A percentile compares a stretch with the other conserved stretches of the same genome.
phyloP scores from a whole-genome alignment of 257 asterid genomes.

The Perilla frutescens region DNA sequence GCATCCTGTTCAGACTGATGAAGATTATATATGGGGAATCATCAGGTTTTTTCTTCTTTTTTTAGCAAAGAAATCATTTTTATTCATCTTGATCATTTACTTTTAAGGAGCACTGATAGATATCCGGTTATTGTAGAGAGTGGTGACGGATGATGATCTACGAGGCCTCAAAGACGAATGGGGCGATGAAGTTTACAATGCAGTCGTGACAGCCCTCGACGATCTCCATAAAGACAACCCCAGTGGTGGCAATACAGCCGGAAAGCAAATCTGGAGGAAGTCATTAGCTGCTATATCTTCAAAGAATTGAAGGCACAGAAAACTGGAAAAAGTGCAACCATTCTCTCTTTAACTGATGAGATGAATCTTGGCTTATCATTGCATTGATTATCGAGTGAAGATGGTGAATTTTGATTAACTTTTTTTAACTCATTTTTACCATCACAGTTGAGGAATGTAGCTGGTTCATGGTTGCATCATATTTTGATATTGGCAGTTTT shows the following conservation, averaged over 20 bases:
- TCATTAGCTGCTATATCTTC: conserved; percentile 34
- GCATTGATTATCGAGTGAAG: too few species aligned
- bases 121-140: conserved; percentile 18
- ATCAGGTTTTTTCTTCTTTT: conserved; percentile 37
- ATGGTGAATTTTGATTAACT: too few species aligned
- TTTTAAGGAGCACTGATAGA: too few species aligned
- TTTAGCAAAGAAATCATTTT: neutral
- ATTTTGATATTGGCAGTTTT: too few species aligned
- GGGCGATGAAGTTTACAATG: conserved; percentile 45
- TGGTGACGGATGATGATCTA: conserved; percentile 41
- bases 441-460: too few species aligned
- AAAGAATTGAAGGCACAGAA: conserved; percentile 42
- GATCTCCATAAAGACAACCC: conserved; percentile 48
- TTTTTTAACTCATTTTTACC: too few species aligned
- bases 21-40: conserved; percentile 35
- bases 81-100: neutral
- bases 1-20: conserved; percentile 37
- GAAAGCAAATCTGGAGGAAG: conserved; percentile 52
- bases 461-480: too few species aligned
- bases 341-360: too few species aligned
- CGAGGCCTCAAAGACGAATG: conserved; percentile 38
- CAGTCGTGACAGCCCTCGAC: conserved; percentile 40
- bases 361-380: too few species aligned
- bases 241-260: conserved; percentile 48
- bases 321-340: too few species aligned